phyloP scores from a whole-genome alignment of 2,329 filamentous ascomycete species.

The Pestalotiopsis sp. region DNA sequence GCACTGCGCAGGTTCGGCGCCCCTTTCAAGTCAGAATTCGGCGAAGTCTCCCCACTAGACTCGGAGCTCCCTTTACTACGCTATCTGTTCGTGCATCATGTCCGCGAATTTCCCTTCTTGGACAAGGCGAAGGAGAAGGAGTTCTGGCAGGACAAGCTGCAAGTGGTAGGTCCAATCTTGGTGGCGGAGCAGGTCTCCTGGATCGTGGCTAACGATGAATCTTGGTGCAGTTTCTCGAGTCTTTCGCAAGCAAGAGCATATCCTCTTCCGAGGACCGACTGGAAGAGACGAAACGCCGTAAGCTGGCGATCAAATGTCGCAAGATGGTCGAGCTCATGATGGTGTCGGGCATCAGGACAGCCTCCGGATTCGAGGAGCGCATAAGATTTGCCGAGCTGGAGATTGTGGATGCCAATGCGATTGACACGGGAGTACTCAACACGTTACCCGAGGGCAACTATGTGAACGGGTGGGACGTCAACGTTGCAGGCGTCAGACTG shows the following conservation, averaged over 20 bases:
- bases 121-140: slow-evolving; percentile 98
- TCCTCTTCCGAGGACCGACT: slow-evolving; percentile 94
- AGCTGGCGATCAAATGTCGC: slow-evolving; percentile 87
- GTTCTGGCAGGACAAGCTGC: slow-evolving; percentile 98
- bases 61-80: slow-evolving; percentile 91
- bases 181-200: not conserved
- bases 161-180: slow-evolving; percentile 67
- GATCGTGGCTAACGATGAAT: not conserved
- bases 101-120: slow-evolving; percentile 96
- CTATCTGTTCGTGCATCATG: slow-evolving; percentile 97
- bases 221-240: slow-evolving; percentile 77
- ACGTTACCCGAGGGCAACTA: slow-evolving; percentile 88
- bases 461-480: slow-evolving; percentile 96
- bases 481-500: slow-evolving; percentile 85
- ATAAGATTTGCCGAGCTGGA: slow-evolving; percentile 97
- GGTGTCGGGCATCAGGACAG: slow-evolving; percentile 94
- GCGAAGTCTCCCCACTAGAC: slow-evolving; percentile 89
- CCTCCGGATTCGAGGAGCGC: slow-evolving; percentile 95
- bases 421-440: slow-evolving; percentile 83
- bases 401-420: slow-evolving; percentile 89
- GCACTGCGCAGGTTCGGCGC: slow-evolving; percentile 93
- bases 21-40: slow-evolving; percentile 88
- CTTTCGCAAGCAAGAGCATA: slow-evolving; percentile 95
- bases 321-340: slow-evolving; percentile 99
- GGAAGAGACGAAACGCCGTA: slow-evolving; percentile 92